Conservation (phyloP, 106 monocot species). For the Phalaenopsis equestris region DNA sequence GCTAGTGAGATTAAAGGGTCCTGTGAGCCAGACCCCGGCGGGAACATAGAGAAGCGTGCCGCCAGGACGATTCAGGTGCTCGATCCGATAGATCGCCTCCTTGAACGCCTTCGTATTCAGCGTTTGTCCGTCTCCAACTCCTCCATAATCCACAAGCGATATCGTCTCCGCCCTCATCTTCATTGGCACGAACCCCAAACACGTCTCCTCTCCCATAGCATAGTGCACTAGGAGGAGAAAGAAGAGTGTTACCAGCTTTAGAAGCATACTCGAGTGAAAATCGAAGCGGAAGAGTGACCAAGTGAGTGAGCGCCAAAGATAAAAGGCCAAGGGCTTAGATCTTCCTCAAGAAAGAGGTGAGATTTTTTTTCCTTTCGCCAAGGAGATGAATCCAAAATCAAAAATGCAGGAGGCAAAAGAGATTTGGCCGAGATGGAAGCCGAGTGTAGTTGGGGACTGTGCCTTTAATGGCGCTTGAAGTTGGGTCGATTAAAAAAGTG, state of each 20-base stretch:
- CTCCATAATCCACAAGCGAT: slow-evolving; percentile 49
- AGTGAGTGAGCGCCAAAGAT: not conserved
- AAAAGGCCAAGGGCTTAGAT: not conserved
- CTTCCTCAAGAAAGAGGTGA: not conserved
- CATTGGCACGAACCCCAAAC: slow-evolving; percentile 46
- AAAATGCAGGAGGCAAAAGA: not conserved
- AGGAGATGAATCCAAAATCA: not conserved
- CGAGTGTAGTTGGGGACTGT: not conserved
- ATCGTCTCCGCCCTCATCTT: slow-evolving; percentile 31
- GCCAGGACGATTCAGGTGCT: slow-evolving; percentile 38
- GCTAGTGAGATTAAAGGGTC: slow-evolving; percentile 57
- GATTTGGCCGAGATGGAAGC: not conserved
- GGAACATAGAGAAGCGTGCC: slow-evolving; percentile 48
- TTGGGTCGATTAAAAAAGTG: not conserved
- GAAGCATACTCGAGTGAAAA: slow-evolving; percentile 1
- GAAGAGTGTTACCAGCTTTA: not conserved
- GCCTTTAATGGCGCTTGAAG: not conserved
- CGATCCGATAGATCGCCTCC: slow-evolving; percentile 45
- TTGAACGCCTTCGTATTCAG: slow-evolving; percentile 44
- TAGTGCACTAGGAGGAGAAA: not conserved
- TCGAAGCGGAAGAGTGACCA: not conserved
- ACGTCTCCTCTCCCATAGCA: slow-evolving; percentile 19
- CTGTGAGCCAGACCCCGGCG: slow-evolving; percentile 53
- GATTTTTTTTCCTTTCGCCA: not conserved
- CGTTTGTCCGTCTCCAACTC: slow-evolving; percentile 53